Base-by-base conservation (phyloP, 2,329 filamentous ascomycete genomes). In the Pezizomycotina sp. region DNA sequence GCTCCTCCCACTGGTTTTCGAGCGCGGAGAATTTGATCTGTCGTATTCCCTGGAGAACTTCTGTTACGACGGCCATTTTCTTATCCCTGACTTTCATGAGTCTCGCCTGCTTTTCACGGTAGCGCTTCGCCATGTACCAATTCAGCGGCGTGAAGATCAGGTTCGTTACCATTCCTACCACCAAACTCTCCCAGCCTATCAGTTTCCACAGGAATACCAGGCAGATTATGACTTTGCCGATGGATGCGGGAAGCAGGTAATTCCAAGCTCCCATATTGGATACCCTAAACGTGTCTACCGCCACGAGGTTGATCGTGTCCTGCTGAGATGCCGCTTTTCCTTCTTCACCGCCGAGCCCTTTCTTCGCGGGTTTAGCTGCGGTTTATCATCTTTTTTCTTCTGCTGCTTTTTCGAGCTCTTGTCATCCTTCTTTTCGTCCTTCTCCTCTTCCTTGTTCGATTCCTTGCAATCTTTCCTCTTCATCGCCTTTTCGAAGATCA, bases 1-100 rank as follows among this genome's bases (percentile, higher is more conserved):
- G 77, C 10, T 64, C 62, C 53, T 82, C 71, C 79, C 80, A 86
- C 48, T 78, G 70, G 13, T 62, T 59, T 54, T 86, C 80, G 2
- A 82, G 58, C 1, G 79, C 79, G 0, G 77, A 77, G 48, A 86
- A 83, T 51, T 89, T 89, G 58, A 89, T 81, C 55, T 89, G 80
- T 1, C 78, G 69, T 45, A 86, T 84, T 5, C 79, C 49, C 48
- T 78, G 69, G 1, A 89, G 59, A 0, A 75, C 77, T 55, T 89
- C 79, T 1, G 77, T 78, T 19, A 89, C 66, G 9, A 83, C 67
- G 0, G 68, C 74, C 57, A 83, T 65, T 56, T 84, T 86, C 36
- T 71, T 64, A 53, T 86, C 80, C 27, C 79, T 65, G 19, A 74
- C 63, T 52, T 77, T 78, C 77, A 84, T 84, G 31, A 86, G 56